Conservation (phyloP, 192 early-diverging fungal species). For the Podila epigama region DNA sequence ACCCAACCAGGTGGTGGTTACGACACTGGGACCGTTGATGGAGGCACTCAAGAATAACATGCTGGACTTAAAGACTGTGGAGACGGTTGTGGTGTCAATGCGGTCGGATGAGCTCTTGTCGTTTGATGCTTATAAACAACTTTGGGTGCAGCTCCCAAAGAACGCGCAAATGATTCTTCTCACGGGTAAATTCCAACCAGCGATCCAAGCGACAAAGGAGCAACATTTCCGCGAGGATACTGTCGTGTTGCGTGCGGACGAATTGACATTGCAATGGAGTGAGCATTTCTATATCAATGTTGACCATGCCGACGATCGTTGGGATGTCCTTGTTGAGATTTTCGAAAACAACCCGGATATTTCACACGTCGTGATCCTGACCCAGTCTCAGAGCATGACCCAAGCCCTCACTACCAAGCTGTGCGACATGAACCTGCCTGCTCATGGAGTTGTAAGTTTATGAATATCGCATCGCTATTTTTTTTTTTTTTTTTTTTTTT, state of each 20-base stretch:
- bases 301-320: constrained; percentile 6
- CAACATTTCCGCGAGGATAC: constrained; percentile 19
- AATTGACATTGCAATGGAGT: constrained; percentile 47
- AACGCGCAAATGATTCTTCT: constrained; percentile 29
- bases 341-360: constrained; percentile 34
- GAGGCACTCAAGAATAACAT: constrained; percentile 18
- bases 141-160: constrained; percentile 19
- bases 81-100: constrained; percentile 40
- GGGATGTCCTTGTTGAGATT: constrained; percentile 28
- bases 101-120: constrained; percentile 24
- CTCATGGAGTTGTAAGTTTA: constrained; percentile 32
- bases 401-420: constrained; percentile 20
- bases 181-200: constrained; percentile 24
- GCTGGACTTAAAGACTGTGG: constrained; percentile 22
- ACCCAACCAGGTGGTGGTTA: constrained; percentile 36
- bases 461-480: neutral
- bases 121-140: constrained; percentile 36
- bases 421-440: constrained; percentile 20
- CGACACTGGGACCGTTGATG: constrained; percentile 33
- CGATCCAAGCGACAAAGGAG: constrained; percentile 19
- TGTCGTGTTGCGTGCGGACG: constrained; percentile 30
- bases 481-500: constrained; percentile 3
- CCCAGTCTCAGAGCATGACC: constrained; percentile 40
- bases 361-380: constrained; percentile 35
- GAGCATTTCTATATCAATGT: constrained; percentile 34